phyloP scores from a whole-genome alignment of 2,329 filamentous ascomycete genomes.

The Diplodia corticola region DNA sequence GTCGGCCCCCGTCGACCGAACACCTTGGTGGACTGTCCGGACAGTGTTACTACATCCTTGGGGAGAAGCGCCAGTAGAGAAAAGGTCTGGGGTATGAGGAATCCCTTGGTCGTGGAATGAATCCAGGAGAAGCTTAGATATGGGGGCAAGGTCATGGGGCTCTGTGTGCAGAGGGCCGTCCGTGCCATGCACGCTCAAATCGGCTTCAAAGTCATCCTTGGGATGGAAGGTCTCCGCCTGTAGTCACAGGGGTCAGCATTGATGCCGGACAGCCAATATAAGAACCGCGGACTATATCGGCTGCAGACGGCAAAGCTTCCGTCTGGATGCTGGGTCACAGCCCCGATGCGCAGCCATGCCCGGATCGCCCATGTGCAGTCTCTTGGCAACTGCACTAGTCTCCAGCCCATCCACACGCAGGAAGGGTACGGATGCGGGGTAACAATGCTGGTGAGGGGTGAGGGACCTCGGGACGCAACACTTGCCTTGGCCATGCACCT shows the following conservation, averaged over 20 bases:
- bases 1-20: constrained; percentile 35
- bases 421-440: neutral
- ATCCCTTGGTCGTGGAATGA: constrained; percentile 25
- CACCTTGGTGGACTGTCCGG: constrained; percentile 36
- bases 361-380: neutral
- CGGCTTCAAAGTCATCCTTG: constrained; percentile 59
- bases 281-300: neutral
- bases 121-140: constrained; percentile 31
- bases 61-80: constrained; percentile 22
- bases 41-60: constrained; percentile 35
- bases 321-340: neutral
- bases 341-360: neutral
- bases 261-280: neutral
- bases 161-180: constrained; percentile 54
- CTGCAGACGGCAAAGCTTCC: neutral
- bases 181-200: constrained; percentile 51
- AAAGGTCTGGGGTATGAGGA: constrained; percentile 25
- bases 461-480: neutral
- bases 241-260: neutral
- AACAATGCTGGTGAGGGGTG: neutral
- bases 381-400: neutral
- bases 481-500: constrained; percentile 54
- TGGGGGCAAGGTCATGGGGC: constrained; percentile 57
- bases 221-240: constrained; percentile 58
- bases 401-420: neutral